Evolutionary conservation across 2,329 filamentous ascomycete genomes (phyloP).

Genomic region (Colletotrichum brevisporum): DNA sequence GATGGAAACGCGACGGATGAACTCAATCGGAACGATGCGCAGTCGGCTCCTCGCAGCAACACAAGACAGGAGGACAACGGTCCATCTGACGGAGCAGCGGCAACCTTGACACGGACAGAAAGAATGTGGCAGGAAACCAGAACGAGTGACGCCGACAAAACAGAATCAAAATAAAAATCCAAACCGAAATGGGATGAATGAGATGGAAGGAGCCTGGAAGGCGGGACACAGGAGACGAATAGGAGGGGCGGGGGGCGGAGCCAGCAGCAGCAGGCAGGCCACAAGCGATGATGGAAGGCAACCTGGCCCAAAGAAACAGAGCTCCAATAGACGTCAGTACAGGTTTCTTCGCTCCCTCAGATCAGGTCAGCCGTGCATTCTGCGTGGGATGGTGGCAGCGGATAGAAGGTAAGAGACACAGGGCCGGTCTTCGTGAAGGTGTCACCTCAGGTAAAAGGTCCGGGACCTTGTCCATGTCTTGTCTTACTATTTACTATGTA

Average conservation of each 20-base stretch:
- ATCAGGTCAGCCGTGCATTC: constrained; percentile 16
- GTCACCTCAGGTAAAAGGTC: constrained; percentile 19
- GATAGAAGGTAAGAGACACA: background rate
- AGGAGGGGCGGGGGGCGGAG: constrained; percentile 1
- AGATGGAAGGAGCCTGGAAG: background rate
- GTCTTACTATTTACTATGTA: too few relatives aligned
- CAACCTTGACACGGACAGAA: background rate
- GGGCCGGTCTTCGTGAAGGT: constrained; percentile 32
- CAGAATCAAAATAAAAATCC: background rate
- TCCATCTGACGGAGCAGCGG: constrained; percentile 7
- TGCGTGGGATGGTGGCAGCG: constrained; percentile 24
- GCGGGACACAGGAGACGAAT: background rate
- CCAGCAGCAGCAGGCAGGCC: background rate
- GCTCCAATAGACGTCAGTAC: constrained; percentile 1
- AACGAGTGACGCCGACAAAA: constrained; percentile 4
- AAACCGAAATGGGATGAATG: background rate
- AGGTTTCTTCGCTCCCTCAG: too few relatives aligned
- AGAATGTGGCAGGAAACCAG: constrained; percentile 1
- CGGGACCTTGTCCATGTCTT: constrained; percentile 12
- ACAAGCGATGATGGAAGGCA: background rate
- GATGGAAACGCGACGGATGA: constrained; percentile 3
- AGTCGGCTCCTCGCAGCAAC: constrained; percentile 23
- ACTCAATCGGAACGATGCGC: constrained; percentile 9
- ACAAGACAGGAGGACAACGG: constrained; percentile 8
- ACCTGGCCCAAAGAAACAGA: too few relatives aligned